Evolutionary conservation across 768 basidiomycete genomes (phyloP).

Genomic region (Fibroporia radiculosa): DNA sequence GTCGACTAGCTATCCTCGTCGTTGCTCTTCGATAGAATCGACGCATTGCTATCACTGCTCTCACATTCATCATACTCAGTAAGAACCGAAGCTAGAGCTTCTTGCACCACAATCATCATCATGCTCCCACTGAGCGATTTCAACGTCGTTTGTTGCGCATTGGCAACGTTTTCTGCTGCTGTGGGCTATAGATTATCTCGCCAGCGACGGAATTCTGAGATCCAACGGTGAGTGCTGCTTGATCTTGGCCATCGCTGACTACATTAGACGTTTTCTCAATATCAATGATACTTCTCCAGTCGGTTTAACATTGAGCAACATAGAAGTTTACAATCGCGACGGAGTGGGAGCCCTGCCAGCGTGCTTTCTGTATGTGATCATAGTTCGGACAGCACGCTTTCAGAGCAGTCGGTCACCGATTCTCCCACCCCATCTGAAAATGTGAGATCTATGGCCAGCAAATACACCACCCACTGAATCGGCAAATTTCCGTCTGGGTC

Average conservation of each 20-base stretch:
- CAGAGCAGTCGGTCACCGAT: constrained; percentile 6
- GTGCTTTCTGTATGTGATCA: background rate
- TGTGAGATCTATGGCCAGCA: constrained; percentile 1
- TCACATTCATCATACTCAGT: background rate
- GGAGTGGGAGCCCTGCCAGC: constrained; percentile 2
- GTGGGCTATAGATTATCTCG: constrained; percentile 18
- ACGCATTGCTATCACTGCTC: background rate
- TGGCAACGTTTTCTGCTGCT: constrained; percentile 21
- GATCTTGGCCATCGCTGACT: too few relatives aligned
- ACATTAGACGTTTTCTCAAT: too few relatives aligned
- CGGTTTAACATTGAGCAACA: too few relatives aligned
- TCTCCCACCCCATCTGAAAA: constrained; percentile 9
- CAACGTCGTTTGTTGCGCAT: constrained; percentile 19
- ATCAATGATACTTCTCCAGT: too few relatives aligned
- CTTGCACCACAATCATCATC: background rate
- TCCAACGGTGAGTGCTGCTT: background rate
- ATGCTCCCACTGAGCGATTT: constrained; percentile 22
- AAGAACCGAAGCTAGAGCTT: background rate
- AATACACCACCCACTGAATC: too few relatives aligned
- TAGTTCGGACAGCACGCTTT: constrained; percentile 5
- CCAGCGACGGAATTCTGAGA: constrained; percentile 4
- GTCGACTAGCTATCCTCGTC: constrained; percentile 3
- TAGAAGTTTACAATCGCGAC: too few relatives aligned
- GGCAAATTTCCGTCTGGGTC: background rate
- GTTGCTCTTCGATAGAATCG: background rate